These are phyloP conservation scores for Coniochaeta sp. DNA, from an alignment of 2,329 filamentous ascomycete genomes.

Conservation along the genomic window DNA sequence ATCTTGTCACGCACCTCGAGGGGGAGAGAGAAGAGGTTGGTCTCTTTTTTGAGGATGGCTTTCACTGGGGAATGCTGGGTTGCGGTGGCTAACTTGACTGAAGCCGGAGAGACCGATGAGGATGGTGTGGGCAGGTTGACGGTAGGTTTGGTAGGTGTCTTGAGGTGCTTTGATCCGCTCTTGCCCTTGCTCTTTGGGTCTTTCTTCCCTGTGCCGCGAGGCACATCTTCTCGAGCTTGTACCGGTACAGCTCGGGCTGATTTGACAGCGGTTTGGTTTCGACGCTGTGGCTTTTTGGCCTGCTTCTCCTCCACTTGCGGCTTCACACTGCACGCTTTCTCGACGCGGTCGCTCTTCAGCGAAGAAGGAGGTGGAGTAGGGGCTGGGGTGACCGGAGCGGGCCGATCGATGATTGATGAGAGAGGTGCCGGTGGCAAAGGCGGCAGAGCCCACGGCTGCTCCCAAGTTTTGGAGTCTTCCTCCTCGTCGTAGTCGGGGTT, in stretches of 20 bases:
- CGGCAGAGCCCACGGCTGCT: not conserved
- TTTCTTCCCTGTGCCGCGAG: not conserved
- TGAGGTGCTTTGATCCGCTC: not conserved
- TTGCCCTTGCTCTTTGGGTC: not conserved
- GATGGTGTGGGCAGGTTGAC: not conserved
- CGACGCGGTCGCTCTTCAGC: not conserved
- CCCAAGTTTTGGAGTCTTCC: not conserved
- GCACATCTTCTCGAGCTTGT: not conserved
- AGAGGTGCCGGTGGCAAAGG: not conserved
- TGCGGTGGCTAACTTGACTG: not conserved
- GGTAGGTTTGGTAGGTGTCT: not conserved
- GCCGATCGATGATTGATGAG: not conserved
- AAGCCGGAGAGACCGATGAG: not conserved
- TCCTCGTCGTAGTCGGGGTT: not conserved
- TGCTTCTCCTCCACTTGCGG: not conserved
- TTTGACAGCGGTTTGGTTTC: not conserved
- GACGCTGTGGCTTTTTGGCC: not conserved
- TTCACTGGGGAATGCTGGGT: not conserved
- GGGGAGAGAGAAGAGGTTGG: conserved; percentile 10
- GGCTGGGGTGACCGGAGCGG: not conserved
- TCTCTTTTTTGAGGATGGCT: not conserved
- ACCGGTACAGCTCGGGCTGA: not conserved
- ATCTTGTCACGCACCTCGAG: conserved; percentile 25
- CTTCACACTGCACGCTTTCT: not conserved
- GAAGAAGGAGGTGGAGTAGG: not conserved